Percentiles rank a stretch among this genome's conserved stretches.
Conservation (phyloP, 1,284 basidiomycete genomes). For the Hemileia vastatrix region DNA sequence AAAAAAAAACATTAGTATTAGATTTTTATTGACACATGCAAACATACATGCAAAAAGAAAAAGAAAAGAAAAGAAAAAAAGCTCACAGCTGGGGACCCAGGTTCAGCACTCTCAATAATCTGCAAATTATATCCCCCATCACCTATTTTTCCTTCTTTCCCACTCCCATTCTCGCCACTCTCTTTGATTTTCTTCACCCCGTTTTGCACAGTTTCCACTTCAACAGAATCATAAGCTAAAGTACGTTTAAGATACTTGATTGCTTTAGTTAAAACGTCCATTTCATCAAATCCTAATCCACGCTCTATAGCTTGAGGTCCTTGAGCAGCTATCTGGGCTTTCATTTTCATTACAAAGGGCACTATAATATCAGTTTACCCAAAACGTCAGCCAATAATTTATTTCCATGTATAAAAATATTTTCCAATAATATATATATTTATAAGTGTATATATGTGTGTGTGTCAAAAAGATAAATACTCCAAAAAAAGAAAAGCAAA, state of each 20-base stretch:
- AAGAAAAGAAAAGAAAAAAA: no score
- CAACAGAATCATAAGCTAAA: conserved; percentile 62
- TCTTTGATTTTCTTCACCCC: conserved; percentile 46
- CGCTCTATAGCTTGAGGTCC: conserved; percentile 54
- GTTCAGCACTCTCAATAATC: conserved; percentile 76
- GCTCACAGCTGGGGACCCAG: conserved; percentile 58
- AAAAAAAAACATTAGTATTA: no score
- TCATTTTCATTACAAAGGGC: conserved; percentile 23
- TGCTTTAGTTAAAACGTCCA: not conserved
- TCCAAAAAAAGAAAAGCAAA: not conserved
- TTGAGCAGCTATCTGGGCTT: conserved; percentile 52
- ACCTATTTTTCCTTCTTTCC: conserved; percentile 49
- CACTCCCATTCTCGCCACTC: conserved; percentile 36
- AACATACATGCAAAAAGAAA: no score
- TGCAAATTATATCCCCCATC: conserved; percentile 54
- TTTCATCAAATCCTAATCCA: conserved; percentile 10
- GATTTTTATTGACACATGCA: no score
- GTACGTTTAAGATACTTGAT: conserved; percentile 66
- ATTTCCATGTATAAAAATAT: no score
- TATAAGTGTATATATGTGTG: not conserved
- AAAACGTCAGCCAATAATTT: no score
- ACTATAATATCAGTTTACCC: not conserved
- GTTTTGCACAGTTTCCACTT: conserved; percentile 61
- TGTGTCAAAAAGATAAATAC: not conserved
- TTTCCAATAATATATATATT: no score